These are phyloP conservation scores for Vaccinium corymbosum DNA, from an alignment of 148 eudicot species.

Conservation along the genomic window DNA sequence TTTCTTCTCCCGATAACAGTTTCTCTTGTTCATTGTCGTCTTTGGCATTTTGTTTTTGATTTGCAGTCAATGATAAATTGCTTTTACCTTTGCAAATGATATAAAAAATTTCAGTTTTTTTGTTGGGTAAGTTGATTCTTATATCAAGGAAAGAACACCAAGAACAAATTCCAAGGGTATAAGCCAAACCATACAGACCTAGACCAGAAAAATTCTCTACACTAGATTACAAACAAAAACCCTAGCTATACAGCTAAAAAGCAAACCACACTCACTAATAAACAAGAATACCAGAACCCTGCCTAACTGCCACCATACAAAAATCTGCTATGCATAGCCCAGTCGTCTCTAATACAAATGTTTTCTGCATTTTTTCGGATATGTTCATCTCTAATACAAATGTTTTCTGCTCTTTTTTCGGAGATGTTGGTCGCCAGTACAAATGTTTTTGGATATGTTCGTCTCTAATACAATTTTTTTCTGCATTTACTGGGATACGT, in stretches of 20 bases:
- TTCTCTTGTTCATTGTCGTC: slow-evolving; percentile 3
- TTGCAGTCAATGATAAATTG: slow-evolving; percentile 5
- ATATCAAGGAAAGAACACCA: not conserved
- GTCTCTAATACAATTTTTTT: not conserved
- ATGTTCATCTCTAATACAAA: not conserved
- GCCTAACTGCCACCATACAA: not conserved
- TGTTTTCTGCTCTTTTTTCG: not conserved
- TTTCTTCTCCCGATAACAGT: not conserved
- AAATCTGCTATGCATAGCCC: not conserved
- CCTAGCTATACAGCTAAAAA: not conserved
- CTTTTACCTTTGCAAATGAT: not conserved
- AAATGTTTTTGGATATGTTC: not conserved
- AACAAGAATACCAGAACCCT: not conserved
- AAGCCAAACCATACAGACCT: not conserved
- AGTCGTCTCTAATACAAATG: not conserved
- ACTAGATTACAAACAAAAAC: not conserved
- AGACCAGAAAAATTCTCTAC: not conserved
- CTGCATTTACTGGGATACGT: not conserved
- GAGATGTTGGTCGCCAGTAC: too few species aligned
- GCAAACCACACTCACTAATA: not conserved
- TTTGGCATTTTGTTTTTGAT: not conserved
- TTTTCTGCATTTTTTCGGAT: not conserved
- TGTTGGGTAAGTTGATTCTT: not conserved
- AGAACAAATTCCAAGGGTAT: not conserved
- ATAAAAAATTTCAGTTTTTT: not conserved